Evolutionary conservation across 1,284 basidiomycete genomes (phyloP).

Genomic region (Moesziomyces sp.): DNA sequence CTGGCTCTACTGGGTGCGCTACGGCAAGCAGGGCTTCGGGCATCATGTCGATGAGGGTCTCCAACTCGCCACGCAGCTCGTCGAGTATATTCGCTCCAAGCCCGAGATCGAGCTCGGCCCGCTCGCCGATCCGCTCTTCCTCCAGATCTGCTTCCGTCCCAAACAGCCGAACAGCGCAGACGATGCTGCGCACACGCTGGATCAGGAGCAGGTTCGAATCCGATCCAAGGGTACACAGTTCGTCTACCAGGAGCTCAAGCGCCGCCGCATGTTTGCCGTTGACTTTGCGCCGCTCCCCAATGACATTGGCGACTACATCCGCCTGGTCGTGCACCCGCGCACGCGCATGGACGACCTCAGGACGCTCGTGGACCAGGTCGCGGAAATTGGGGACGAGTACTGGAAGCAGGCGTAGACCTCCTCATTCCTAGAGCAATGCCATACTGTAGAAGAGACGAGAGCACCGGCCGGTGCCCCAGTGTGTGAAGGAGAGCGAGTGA

Average conservation of each 20-base stretch:
- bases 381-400: slow-evolving; percentile 35
- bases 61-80: slow-evolving; percentile 37
- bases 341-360: slow-evolving; percentile 44
- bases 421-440: not conserved
- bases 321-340: slow-evolving; percentile 61
- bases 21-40: slow-evolving; percentile 65
- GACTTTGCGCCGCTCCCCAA: slow-evolving; percentile 61
- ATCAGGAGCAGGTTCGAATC: slow-evolving; percentile 12
- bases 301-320: slow-evolving; percentile 51
- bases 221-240: slow-evolving; percentile 27
- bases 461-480: no score
- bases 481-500: no score
- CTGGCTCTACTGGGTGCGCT: slow-evolving; percentile 68
- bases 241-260: slow-evolving; percentile 36
- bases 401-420: slow-evolving; percentile 20
- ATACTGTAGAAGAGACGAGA: not conserved
- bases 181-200: not conserved
- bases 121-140: slow-evolving; percentile 50
- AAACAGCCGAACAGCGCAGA: not conserved
- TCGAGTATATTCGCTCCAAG: slow-evolving; percentile 35
- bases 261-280: slow-evolving; percentile 53
- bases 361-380: slow-evolving; percentile 52
- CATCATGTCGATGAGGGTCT: slow-evolving; percentile 61
- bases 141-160: slow-evolving; percentile 64
- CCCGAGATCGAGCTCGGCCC: slow-evolving; percentile 57